These are phyloP conservation scores for Allomyces arbusculus DNA, from an alignment of 192 early-diverging fungal genomes.

Conservation along the genomic window DNA sequence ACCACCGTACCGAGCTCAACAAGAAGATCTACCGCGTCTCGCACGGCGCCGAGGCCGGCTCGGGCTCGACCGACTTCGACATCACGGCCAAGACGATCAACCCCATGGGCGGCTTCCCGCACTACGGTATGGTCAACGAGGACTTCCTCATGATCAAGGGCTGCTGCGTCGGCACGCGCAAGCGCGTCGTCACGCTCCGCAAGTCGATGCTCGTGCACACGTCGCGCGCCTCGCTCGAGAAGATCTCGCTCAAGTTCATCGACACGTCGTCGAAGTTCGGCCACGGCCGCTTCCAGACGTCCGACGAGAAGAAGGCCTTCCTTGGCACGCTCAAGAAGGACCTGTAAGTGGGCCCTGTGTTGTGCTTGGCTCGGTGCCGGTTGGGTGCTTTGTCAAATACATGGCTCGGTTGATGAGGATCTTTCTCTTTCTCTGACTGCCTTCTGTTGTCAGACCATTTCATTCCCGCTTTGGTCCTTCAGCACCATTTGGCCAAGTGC, in stretches of 20 bases:
- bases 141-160: slow-evolving; percentile 99
- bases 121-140: slow-evolving; percentile 95
- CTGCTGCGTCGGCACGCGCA: slow-evolving; percentile 84
- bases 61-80: slow-evolving; percentile 91
- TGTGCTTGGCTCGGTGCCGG: no score
- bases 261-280: slow-evolving; percentile 98
- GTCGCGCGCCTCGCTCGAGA: slow-evolving; percentile 88
- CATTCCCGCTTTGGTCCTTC: no score
- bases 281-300: slow-evolving; percentile 98
- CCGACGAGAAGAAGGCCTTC: slow-evolving; percentile 83
- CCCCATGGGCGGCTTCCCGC: slow-evolving; percentile 97
- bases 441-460: no score
- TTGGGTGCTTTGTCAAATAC: no score
- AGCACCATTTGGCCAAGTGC: no score
- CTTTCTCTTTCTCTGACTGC: no score
- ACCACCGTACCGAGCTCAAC: slow-evolving; percentile 99
- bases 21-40: slow-evolving; percentile 99
- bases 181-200: slow-evolving; percentile 91
- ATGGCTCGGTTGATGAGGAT: no score
- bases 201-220: slow-evolving; percentile 94
- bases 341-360: not conserved
- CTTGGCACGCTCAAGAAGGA: slow-evolving; percentile 83
- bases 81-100: slow-evolving; percentile 88
- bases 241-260: slow-evolving; percentile 95
- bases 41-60: slow-evolving; percentile 57